These are phyloP conservation scores for Hydnomerulius pinastri DNA, from an alignment of 768 basidiomycete species.

Conservation along the genomic window DNA sequence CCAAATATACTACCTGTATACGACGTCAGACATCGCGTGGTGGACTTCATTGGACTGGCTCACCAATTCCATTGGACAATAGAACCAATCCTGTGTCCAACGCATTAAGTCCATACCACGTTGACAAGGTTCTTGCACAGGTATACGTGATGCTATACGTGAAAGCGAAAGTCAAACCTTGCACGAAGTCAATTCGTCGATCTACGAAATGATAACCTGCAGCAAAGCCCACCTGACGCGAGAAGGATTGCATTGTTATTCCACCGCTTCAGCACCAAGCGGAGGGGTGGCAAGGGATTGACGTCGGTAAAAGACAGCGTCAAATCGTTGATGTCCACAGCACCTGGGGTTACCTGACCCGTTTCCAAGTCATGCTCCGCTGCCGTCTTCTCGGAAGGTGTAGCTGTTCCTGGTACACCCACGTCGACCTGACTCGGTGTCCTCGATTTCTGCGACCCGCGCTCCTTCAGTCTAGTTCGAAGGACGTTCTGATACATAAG, in stretches of 20 bases:
- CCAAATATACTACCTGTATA: conserved; percentile 49
- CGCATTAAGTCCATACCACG: conserved; percentile 64
- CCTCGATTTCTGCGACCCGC: conserved; percentile 14
- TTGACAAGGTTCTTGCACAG: conserved; percentile 66
- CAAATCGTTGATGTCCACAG: conserved; percentile 34
- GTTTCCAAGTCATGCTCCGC: conserved; percentile 5
- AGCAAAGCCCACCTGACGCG: conserved; percentile 25
- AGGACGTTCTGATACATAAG: conserved; percentile 73
- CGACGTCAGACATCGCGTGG: background rate
- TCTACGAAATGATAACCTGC: background rate
- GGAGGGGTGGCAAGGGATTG: conserved; percentile 68
- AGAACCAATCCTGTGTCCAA: conserved; percentile 77
- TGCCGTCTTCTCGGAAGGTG: background rate
- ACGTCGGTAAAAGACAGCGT: conserved; percentile 66
- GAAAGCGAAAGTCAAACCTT: conserved; percentile 74
- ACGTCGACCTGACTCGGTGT: conserved; percentile 8
- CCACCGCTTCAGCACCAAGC: conserved; percentile 53
- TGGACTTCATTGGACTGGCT: conserved; percentile 12
- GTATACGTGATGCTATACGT: conserved; percentile 74
- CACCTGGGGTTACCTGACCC: background rate
- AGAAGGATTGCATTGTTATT: conserved; percentile 69
- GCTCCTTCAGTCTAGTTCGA: conserved; percentile 39
- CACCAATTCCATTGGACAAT: conserved; percentile 72
- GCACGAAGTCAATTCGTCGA: background rate
- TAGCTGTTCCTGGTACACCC: no score